A percentile compares a stretch with the other conserved stretches of the same genome.
Evolutionary conservation across 768 basidiomycete species (phyloP).

Genomic region (Trichaptum fuscoviolaceum): DNA sequence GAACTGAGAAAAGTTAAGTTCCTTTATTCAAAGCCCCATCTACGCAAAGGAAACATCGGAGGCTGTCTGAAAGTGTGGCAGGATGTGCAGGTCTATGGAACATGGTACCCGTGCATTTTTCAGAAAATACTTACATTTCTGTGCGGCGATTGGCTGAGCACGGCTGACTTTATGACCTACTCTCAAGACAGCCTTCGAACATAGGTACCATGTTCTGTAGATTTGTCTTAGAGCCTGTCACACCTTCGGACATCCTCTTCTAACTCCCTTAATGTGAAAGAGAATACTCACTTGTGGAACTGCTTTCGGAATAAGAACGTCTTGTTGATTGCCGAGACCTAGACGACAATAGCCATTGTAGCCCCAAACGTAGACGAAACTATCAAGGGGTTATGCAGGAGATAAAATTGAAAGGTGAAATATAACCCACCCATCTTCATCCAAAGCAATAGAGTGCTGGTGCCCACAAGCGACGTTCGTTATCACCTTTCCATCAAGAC

Average conservation of each 20-base stretch:
- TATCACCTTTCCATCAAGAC: conserved; percentile 72
- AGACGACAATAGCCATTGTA: conserved; percentile 90
- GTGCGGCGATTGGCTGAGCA: too few relatives aligned
- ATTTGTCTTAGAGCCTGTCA: too few relatives aligned
- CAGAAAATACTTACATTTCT: too few relatives aligned
- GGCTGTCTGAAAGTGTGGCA: too few relatives aligned
- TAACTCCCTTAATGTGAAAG: not conserved
- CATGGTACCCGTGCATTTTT: too few relatives aligned
- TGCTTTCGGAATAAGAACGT: conserved; percentile 70
- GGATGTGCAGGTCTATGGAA: too few relatives aligned
- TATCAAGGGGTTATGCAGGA: conserved; percentile 22
- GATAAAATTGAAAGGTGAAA: not conserved
- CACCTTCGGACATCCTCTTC: too few relatives aligned
- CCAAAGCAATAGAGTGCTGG: conserved; percentile 82
- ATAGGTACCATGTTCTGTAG: too few relatives aligned
- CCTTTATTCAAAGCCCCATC: too few relatives aligned
- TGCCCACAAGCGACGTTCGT: conserved; percentile 79
- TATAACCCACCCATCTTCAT: conserved; percentile 57
- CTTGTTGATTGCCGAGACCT: conserved; percentile 82
- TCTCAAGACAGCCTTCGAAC: too few relatives aligned
- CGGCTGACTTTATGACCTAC: too few relatives aligned
- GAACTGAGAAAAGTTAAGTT: conserved; percentile 44
- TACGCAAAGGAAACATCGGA: too few relatives aligned
- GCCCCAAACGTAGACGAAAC: conserved; percentile 80
- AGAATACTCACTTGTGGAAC: conserved; percentile 62